Conservation (phyloP, 208 protist species). For the Trypanosoma rangeli region DNA sequence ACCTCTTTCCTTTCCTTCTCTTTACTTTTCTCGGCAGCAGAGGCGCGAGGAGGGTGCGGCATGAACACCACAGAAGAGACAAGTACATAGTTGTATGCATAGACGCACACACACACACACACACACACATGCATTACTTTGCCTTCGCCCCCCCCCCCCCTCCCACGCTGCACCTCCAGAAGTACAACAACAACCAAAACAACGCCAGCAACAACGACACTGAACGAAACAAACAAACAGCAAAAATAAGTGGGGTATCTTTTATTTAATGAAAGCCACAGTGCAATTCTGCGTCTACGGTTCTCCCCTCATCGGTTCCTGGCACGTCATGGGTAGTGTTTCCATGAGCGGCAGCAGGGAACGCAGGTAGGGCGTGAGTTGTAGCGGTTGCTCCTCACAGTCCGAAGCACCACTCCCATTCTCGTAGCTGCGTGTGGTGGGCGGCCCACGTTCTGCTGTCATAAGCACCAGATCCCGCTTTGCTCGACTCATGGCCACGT, state of each 20-base stretch:
- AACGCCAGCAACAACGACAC: conserved; percentile 28
- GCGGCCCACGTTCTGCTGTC: conserved; percentile 37
- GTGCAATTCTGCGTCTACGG: neutral
- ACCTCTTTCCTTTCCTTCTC: conserved; percentile 8
- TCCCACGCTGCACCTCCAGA: neutral
- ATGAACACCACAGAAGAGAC: neutral
- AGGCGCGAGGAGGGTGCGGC: no score
- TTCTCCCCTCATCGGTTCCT: conserved; percentile 12
- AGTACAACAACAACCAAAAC: neutral
- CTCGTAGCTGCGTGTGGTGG: neutral
- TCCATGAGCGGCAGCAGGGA: conserved; percentile 25
- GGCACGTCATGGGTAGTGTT: conserved; percentile 13
- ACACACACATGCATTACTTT: neutral
- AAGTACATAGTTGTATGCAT: no score
- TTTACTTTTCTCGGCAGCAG: conserved; percentile 1
- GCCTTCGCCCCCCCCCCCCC: no score
- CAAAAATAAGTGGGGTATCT: conserved; percentile 5
- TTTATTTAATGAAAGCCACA: neutral
- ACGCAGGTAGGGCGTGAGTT: conserved; percentile 45
- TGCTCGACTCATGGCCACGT: conserved; percentile 87
- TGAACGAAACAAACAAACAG: conserved; percentile 6
- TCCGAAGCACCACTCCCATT: neutral
- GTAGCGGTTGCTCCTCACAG: conserved; percentile 22
- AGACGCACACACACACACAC: neutral
- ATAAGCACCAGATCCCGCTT: conserved; percentile 73